phyloP scores from a whole-genome alignment of 2,329 filamentous ascomycete genomes.

The Tolypocladium guangdongense region DNA sequence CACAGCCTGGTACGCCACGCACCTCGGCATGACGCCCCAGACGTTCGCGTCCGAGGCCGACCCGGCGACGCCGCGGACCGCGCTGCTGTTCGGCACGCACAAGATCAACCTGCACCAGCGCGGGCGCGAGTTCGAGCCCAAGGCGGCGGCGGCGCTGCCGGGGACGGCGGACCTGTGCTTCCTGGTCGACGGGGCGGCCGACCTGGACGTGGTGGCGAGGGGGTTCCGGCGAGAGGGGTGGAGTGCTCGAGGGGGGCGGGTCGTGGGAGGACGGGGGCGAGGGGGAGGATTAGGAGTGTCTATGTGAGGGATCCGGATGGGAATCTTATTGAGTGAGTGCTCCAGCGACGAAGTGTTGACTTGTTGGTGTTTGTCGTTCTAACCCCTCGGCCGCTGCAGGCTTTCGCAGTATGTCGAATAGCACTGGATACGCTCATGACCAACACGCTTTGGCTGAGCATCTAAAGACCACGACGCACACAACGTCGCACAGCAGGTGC shows the following conservation, averaged over 20 bases:
- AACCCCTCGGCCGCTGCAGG: too few species aligned
- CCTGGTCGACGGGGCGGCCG: constrained; percentile 32
- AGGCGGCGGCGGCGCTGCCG: constrained; percentile 39
- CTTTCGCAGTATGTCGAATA: too few species aligned
- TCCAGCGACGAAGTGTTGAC: too few species aligned
- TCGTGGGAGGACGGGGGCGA: constrained; percentile 46
- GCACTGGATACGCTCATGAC: too few species aligned
- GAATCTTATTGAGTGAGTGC: constrained; percentile 48
- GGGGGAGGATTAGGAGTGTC: constrained; percentile 42
- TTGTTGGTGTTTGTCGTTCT: too few species aligned
- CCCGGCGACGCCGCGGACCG: constrained; percentile 28
- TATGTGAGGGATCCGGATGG: constrained; percentile 52
- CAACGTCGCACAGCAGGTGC: too few species aligned
- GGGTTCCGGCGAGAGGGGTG: constrained; percentile 31
- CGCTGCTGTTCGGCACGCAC: constrained; percentile 44
- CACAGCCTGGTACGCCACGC: constrained; percentile 40
- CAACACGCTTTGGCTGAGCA: too few species aligned
- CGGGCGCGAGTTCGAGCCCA: constrained; percentile 49
- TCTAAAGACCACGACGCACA: too few species aligned
- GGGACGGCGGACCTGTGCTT: constrained; percentile 53
- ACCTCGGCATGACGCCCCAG: constrained; percentile 46
- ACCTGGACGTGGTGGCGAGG: constrained; percentile 34
- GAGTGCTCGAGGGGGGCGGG: constrained; percentile 38
- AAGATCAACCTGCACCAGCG: constrained; percentile 52
- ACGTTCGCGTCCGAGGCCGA: constrained; percentile 32